Evolutionary conservation across 2,329 filamentous ascomycete species (phyloP).

Genomic region (Claviceps pazoutovae): DNA sequence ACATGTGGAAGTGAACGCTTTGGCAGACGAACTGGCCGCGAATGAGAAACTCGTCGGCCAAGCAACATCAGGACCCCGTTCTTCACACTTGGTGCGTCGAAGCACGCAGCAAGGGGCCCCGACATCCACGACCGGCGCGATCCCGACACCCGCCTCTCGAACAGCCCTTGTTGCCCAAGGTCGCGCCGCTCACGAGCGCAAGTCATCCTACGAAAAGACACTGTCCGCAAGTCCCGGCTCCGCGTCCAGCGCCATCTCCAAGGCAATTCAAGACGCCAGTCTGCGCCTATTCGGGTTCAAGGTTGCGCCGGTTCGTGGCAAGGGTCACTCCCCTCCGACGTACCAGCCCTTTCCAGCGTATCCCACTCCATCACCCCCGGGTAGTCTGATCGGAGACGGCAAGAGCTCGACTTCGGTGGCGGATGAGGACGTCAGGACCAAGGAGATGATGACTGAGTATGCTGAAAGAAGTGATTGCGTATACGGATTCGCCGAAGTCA

Average conservation of each 20-base stretch:
- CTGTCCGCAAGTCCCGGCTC: conserved; percentile 58
- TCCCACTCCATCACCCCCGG: conserved; percentile 48
- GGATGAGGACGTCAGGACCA: conserved; percentile 68
- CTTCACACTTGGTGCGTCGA: conserved; percentile 55
- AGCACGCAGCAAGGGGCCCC: conserved; percentile 65
- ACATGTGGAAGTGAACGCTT: conserved; percentile 89
- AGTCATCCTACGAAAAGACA: conserved; percentile 63
- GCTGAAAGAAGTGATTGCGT: conserved; percentile 91
- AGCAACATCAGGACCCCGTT: conserved; percentile 38
- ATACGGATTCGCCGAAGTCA: conserved; percentile 95
- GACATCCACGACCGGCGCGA: conserved; percentile 53
- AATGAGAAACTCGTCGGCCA: conserved; percentile 49
- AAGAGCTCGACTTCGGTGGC: conserved; percentile 45
- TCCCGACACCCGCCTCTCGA: conserved; percentile 51
- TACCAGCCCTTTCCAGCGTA: conserved; percentile 79
- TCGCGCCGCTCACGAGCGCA: conserved; percentile 57
- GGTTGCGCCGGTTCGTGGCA: conserved; percentile 51
- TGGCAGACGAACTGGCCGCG: conserved; percentile 86
- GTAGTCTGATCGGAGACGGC: conserved; percentile 53
- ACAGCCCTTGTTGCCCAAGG: conserved; percentile 62
- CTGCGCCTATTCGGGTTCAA: conserved; percentile 58
- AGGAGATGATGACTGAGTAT: conserved; percentile 77
- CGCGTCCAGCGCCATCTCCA: conserved; percentile 81
- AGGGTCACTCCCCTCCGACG: conserved; percentile 57
- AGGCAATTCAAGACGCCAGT: conserved; percentile 89